phyloP scores from a whole-genome alignment of 1,139 yeast species.

The Yamadazyma atmosphaerica region DNA sequence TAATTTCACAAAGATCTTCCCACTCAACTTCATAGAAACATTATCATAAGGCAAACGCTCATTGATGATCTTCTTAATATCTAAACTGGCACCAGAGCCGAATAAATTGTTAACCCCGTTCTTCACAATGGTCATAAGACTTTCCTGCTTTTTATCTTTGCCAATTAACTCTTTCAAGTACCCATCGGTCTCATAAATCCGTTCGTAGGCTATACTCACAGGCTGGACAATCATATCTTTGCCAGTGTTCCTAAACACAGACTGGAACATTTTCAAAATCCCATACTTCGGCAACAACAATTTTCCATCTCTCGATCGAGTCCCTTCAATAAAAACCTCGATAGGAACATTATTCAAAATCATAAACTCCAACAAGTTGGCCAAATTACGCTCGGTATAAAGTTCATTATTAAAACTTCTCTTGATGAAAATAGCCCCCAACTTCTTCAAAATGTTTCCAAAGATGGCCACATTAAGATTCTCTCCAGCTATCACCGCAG shows the following conservation, averaged over 20 bases:
- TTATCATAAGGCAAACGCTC: conserved; percentile 13
- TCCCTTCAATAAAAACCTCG: conserved; percentile 69
- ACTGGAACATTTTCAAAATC: conserved; percentile 51
- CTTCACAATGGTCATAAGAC: conserved; percentile 34
- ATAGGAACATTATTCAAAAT: conserved; percentile 52
- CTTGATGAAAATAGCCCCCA: conserved; percentile 51
- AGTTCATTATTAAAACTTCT: conserved; percentile 50
- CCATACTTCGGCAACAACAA: conserved; percentile 66
- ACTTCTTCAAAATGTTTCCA: conserved; percentile 45
- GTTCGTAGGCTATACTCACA: conserved; percentile 61
- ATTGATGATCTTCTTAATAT: conserved; percentile 17
- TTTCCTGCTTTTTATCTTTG: conserved; percentile 54
- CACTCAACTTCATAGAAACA: conserved; percentile 23
- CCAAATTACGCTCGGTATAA: conserved; percentile 57
- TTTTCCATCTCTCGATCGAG: conserved; percentile 67
- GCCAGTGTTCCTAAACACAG: conserved; percentile 43
- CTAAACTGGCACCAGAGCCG: conserved; percentile 10
- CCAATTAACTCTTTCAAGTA: conserved; percentile 63
- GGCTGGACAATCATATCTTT: conserved; percentile 54
- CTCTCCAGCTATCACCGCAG: conserved; percentile 68
- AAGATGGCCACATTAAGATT: conserved; percentile 64
- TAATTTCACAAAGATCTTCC: conserved; percentile 40
- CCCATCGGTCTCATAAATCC: conserved; percentile 66
- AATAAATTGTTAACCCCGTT: conserved; percentile 35
- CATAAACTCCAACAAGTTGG: conserved; percentile 54